Conservation (phyloP, 805 yeast genomes). For the Schizosaccharomyces japonicus region DNA sequence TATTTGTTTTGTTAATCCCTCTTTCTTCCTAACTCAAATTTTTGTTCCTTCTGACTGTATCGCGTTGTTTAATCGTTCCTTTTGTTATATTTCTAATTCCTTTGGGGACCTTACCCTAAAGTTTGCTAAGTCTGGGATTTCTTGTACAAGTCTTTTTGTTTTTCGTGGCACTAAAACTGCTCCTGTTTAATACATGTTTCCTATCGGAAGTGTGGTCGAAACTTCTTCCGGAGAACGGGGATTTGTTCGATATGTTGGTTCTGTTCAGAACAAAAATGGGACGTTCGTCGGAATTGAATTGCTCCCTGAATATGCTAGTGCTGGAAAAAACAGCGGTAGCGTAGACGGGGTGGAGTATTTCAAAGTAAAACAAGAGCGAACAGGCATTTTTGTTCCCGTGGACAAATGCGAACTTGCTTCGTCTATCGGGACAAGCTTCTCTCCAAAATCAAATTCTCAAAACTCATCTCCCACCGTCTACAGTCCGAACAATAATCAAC, state of each 20-base stretch:
- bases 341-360: constrained; percentile 2
- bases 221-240: constrained; percentile 1
- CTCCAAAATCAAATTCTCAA: background rate
- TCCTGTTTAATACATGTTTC: no score
- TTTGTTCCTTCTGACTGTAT: no score
- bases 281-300: background rate
- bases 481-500: background rate
- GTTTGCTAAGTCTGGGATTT: no score
- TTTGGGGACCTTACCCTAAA: no score
- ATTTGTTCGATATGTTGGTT: constrained; percentile 4
- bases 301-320: background rate
- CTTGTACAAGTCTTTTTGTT: no score
- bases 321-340: background rate
- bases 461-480: background rate
- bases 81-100: no score
- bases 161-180: no score
- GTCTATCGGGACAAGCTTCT: no score
- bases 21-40: no score
- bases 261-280: background rate
- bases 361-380: background rate
- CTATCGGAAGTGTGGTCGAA: background rate
- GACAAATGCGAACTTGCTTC: background rate
- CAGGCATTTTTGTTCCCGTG: constrained; percentile 1
- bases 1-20: no score
- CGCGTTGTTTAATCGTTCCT: no score